Conservation (phyloP, 257 asterid genomes). For the Striga asiatica region DNA sequence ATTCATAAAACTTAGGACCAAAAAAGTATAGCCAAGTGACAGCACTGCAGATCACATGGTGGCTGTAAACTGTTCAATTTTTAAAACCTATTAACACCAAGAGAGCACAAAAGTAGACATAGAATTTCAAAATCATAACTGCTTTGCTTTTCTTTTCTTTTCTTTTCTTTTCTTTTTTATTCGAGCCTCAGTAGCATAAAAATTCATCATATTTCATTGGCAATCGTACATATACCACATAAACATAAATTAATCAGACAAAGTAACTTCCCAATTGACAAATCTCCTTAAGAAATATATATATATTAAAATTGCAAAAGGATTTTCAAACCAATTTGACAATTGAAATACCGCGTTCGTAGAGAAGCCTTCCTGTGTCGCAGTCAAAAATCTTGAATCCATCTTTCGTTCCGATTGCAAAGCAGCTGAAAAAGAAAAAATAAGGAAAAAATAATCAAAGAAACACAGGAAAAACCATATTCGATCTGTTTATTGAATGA, state of each 20-base stretch:
- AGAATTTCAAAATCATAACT: background rate
- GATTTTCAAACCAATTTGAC: too few species aligned
- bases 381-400: conserved; percentile 72
- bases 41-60: too few species aligned
- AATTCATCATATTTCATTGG: background rate
- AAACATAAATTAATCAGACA: background rate
- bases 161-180: too few species aligned
- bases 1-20: too few species aligned
- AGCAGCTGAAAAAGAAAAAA: conserved; percentile 35
- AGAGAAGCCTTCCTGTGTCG: conserved; percentile 65
- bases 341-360: conserved; percentile 50
- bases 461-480: background rate
- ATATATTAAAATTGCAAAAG: too few species aligned
- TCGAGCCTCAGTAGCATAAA: background rate
- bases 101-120: background rate
- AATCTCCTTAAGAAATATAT: too few species aligned
- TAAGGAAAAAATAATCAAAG: background rate
- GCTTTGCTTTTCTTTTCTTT: too few species aligned
- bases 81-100: background rate
- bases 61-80: background rate
- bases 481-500: background rate
- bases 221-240: background rate
- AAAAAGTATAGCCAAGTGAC: background rate
- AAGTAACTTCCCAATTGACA: background rate
- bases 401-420: conserved; percentile 70